Evolutionary conservation across 1,284 basidiomycete species (phyloP).

Genomic region (Cryptococcus sp.): DNA sequence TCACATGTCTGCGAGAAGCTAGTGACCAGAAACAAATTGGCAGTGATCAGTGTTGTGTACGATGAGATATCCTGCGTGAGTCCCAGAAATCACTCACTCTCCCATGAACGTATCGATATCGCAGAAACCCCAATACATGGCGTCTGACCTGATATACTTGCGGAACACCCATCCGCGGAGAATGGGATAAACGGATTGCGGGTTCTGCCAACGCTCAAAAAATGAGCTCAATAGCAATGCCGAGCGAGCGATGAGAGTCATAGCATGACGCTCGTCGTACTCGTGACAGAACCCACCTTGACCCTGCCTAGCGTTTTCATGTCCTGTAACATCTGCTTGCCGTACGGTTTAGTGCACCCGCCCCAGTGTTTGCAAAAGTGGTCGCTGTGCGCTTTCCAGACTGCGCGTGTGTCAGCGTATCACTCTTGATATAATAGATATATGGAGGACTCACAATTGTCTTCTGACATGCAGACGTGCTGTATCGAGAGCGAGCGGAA

Average conservation of each 20-base stretch:
- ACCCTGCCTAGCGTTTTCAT: conserved; percentile 8
- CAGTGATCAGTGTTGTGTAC: not conserved
- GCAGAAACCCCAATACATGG: conserved; percentile 16
- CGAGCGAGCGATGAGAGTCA: too few species aligned
- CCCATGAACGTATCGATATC: conserved; percentile 19
- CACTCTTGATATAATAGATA: not conserved
- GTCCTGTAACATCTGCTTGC: conserved; percentile 6
- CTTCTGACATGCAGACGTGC: conserved; percentile 6
- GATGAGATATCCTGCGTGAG: not conserved
- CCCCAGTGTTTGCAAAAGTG: conserved; percentile 19
- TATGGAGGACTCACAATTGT: conserved; percentile 1
- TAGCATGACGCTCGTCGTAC: too few species aligned
- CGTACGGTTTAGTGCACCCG: conserved; percentile 12
- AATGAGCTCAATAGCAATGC: too few species aligned
- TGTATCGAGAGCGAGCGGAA: too few species aligned
- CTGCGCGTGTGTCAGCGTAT: too few species aligned
- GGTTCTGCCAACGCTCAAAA: conserved; percentile 6
- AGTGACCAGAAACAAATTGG: not conserved
- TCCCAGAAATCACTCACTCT: conserved; percentile 13
- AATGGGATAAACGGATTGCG: conserved; percentile 16
- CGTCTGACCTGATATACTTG: conserved; percentile 10
- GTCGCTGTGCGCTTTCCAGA: conserved; percentile 17
- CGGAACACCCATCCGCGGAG: conserved; percentile 21
- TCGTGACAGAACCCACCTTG: conserved; percentile 5
- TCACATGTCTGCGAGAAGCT: conserved; percentile 16